Evolutionary conservation across 1,139 yeast genomes (phyloP), one percentile per base, ranked within the genome.

Genomic region (Magnusiomyces suaveolens): DNA sequence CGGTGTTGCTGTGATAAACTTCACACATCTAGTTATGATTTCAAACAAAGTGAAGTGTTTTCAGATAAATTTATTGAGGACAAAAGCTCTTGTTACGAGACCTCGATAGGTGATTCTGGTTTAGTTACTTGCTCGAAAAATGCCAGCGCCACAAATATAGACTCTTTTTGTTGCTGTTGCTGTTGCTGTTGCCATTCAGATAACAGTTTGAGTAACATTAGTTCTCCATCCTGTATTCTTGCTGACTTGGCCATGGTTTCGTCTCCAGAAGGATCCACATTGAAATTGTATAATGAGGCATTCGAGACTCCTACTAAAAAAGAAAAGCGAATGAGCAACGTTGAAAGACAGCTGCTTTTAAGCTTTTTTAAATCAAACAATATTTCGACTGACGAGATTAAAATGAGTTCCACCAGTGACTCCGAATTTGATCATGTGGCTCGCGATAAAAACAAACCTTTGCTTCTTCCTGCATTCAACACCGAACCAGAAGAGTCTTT

Each of bases 251-350:
- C 44, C 18, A 20, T 41, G 10, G 10, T 20, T 41, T 41, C 44
- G 8, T 36, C 41, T 3, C 41, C 41, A 8, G 41, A n/a, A 8
- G 44, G 25, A 3, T 18, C 44, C 10, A 41, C 25, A 4, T 18
- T 25, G 12, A 41, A 21, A 16, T 4, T 54, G 10, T 54, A 54
- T 29, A 38, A 49, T 10, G 52, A 48, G 10, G 54, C 56, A 3
- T 52, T 54, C 49, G 54, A 51, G 32, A 54, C 54, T 3, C 54
- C 56, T 6, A 54, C 53, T 1, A 51, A 50, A 47, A 41, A 47
- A 36, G 18, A 24, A 24, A 16, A 6, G 18, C 43, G n/a, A 29
- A 6, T 29, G 33, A 29, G 33, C 12, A 12, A 29, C 12, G 33
- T 29, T 29, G 33, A 29, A 29, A 29, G 12, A 29, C 33, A 29